These are phyloP conservation scores for Aspergillus hancockii DNA, from an alignment of 495 filamentous ascomycete species.

Conservation along the genomic window DNA sequence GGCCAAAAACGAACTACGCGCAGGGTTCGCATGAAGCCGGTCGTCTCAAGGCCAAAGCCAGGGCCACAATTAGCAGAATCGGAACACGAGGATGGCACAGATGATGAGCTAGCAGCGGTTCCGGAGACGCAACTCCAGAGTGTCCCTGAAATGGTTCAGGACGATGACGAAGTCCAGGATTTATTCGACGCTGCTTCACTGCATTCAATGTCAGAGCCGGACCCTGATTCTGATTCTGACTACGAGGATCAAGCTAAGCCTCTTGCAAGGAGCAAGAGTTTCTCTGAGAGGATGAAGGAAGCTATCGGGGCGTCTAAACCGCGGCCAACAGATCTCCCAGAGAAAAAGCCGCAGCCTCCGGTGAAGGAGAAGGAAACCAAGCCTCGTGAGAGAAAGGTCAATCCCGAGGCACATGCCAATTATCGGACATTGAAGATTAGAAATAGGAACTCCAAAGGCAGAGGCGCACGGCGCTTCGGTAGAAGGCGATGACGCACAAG, in stretches of 20 bases:
- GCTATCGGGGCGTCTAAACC: slow-evolving; percentile 32
- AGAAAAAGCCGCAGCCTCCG: slow-evolving; percentile 31
- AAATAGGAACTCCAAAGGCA: slow-evolving; percentile 51
- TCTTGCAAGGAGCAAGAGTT: slow-evolving; percentile 33
- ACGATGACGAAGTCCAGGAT: slow-evolving; percentile 26
- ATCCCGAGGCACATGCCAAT: slow-evolving; percentile 75
- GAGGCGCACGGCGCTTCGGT: slow-evolving; percentile 46
- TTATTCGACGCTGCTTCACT: slow-evolving; percentile 20
- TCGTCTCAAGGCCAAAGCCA: slow-evolving; percentile 37
- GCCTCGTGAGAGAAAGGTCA: slow-evolving; percentile 65
- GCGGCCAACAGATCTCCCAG: slow-evolving; percentile 20
- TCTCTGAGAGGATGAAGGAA: slow-evolving; percentile 48
- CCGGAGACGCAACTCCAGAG: slow-evolving; percentile 35
- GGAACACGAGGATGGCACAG: slow-evolving; percentile 27
- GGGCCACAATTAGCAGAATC: slow-evolving; percentile 24
- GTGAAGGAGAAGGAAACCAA: slow-evolving; percentile 51
- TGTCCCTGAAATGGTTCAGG: slow-evolving; percentile 11
- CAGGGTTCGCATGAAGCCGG: slow-evolving; percentile 70
- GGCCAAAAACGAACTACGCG: slow-evolving; percentile 87
- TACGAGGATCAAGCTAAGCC: slow-evolving; percentile 30
- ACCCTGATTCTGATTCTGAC: slow-evolving; percentile 36
- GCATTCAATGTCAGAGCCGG: slow-evolving; percentile 38
- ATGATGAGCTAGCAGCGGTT: slow-evolving; percentile 33
- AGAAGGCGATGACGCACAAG: slow-evolving; percentile 30
- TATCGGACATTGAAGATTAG: slow-evolving; percentile 80